A percentile compares a stretch with the other conserved stretches of the same genome.
Evolutionary conservation across 495 filamentous ascomycete species (phyloP).

Genomic region (Penicillium coffeae): DNA sequence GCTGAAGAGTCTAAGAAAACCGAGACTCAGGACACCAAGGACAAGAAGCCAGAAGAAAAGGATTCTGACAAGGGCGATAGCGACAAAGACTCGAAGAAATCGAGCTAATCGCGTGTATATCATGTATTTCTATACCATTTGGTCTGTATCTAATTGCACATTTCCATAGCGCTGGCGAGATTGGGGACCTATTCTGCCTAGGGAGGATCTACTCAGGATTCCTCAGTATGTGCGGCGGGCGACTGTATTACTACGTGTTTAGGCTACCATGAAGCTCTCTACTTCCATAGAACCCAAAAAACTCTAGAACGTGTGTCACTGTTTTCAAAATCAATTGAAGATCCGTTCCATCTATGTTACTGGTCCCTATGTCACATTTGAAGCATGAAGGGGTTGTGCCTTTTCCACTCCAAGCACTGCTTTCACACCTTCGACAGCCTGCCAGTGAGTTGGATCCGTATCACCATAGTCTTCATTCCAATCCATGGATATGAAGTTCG

Average conservation of each 20-base stretch:
- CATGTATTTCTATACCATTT: conserved; percentile 26
- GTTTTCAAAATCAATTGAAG: neutral
- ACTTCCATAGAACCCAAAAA: conserved; percentile 10
- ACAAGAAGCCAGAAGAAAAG: conserved; percentile 19
- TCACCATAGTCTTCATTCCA: too few species aligned
- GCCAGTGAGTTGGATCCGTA: too few species aligned
- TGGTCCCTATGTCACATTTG: too few species aligned
- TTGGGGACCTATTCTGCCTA: conserved; percentile 22
- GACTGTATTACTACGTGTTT: conserved; percentile 26
- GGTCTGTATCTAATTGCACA: conserved; percentile 31
- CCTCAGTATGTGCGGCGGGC: conserved; percentile 9
- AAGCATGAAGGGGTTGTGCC: too few species aligned
- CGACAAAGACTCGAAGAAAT: conserved; percentile 52
- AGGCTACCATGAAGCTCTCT: conserved; percentile 25
- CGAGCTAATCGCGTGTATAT: conserved; percentile 34
- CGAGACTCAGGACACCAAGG: conserved; percentile 30
- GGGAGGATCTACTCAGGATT: too few species aligned
- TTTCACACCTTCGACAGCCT: too few species aligned
- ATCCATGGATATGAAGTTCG: too few species aligned
- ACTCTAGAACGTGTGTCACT: neutral
- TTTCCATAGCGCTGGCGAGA: conserved; percentile 48
- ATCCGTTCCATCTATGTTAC: neutral
- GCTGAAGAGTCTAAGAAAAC: conserved; percentile 44
- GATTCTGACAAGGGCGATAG: conserved; percentile 36
- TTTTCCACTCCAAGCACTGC: too few species aligned